These are phyloP conservation scores for Calvatia gigantea DNA, from an alignment of 768 basidiomycete genomes.

Conservation along the genomic window DNA sequence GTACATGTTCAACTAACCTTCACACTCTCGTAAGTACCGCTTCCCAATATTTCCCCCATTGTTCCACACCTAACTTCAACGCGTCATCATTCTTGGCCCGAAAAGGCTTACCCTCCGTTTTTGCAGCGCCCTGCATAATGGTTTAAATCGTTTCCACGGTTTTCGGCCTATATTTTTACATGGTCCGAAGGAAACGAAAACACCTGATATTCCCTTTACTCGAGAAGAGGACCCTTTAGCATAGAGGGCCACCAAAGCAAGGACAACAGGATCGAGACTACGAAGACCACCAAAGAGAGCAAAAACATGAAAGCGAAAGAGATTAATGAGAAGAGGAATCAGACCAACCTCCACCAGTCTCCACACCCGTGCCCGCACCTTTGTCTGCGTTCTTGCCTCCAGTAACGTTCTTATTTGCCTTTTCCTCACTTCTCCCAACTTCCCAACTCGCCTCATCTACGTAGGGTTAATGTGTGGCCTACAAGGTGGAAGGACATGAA, in stretches of 20 bases:
- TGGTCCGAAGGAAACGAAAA: slow-evolving; percentile 91
- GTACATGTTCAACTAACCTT: slow-evolving; percentile 83
- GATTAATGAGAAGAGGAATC: too few relatives aligned
- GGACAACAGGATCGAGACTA: too few relatives aligned
- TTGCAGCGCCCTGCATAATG: slow-evolving; percentile 79
- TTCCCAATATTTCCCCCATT: slow-evolving; percentile 94
- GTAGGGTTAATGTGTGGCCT: slow-evolving; percentile 85
- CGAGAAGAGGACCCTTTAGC: slow-evolving; percentile 90
- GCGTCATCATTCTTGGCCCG: slow-evolving; percentile 91
- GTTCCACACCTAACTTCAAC: slow-evolving; percentile 95
- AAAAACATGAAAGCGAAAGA: slow-evolving; percentile 60
- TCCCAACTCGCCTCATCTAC: slow-evolving; percentile 3
- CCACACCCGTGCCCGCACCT: too few relatives aligned
- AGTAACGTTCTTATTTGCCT: neutral
- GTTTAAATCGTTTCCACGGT: slow-evolving; percentile 71
- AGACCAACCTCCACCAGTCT: too few relatives aligned
- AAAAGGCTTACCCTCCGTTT: slow-evolving; percentile 71
- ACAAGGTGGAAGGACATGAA: slow-evolving; percentile 85
- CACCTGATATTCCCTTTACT: slow-evolving; percentile 91
- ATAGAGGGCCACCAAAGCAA: too few relatives aligned
- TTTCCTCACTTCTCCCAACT: neutral
- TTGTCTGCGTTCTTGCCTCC: neutral
- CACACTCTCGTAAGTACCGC: slow-evolving; percentile 98
- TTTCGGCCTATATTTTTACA: slow-evolving; percentile 88
- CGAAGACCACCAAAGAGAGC: too few relatives aligned